phyloP scores from a whole-genome alignment of 2,329 filamentous ascomycete species.

The Penicillium capsulatum region DNA sequence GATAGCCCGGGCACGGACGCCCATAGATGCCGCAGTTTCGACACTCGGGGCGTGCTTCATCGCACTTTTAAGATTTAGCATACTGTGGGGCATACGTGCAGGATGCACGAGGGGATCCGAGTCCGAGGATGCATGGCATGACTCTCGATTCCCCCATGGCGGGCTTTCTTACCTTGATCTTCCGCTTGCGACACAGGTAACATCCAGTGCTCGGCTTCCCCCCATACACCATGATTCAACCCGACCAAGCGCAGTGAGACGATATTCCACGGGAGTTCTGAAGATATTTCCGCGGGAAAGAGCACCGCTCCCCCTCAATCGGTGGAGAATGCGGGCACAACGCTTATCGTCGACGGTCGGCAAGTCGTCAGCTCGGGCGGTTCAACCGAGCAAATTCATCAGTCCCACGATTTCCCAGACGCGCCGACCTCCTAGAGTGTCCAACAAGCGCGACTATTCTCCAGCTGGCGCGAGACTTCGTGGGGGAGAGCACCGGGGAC shows the following conservation, averaged over 20 bases:
- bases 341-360: conserved; percentile 11
- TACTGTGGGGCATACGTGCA: not conserved
- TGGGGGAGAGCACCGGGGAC: too few species aligned
- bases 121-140: too few species aligned
- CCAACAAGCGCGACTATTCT: too few species aligned
- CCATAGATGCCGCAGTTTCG: conserved; percentile 37
- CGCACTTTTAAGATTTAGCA: conserved; percentile 34
- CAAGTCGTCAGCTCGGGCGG: conserved; percentile 14
- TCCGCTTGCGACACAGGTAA: conserved; percentile 38
- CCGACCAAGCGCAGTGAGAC: not conserved
- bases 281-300: too few species aligned
- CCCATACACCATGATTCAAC: conserved; percentile 39
- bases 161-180: conserved; percentile 35
- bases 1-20: conserved; percentile 37
- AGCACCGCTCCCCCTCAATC: conserved; percentile 3
- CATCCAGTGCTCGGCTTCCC: conserved; percentile 40
- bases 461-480: too few species aligned
- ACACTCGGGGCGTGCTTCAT: conserved; percentile 36
- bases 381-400: conserved; percentile 12
- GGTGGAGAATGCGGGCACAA: conserved; percentile 4
- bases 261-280: not conserved
- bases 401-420: too few species aligned
- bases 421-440: too few species aligned
- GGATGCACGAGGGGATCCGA: too few species aligned
- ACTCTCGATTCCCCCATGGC: too few species aligned